Base-by-base conservation (phyloP, 23 red algal genomes). In the Agarophyton chilense region DNA sequence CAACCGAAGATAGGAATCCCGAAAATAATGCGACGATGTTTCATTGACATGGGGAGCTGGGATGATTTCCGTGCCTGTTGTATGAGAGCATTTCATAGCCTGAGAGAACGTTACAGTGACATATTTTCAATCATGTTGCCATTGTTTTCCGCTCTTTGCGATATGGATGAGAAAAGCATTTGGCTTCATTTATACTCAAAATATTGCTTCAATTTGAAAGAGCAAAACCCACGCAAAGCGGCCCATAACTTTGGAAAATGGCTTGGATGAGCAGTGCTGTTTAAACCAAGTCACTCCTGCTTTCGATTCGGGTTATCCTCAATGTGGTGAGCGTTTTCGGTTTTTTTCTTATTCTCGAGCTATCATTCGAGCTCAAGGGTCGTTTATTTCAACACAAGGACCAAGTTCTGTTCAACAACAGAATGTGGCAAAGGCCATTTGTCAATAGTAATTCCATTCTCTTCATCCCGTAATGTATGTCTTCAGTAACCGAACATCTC, bases 41-140 rank as follows among this genome's bases (percentile, higher is more conserved):
- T 86, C 11, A n/a, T n/a, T 19, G 82, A 63, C 58, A 55, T 86
- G 46, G 82, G 82, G 7, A 17, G 72, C 36, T 72, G 60, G 82
- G 82, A 86, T 86, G 64, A 63, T 49, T 86, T 86, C 46, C 51
- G 34, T 46, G 21, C 42, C 19, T 41, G 58, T 25, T 71, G 82
- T 57, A 17, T 86, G 82, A 70, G 64, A 46, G 82, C 41, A 6
- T 86, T 86, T 86, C 36, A 53, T 28, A 63, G 62, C 28, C 34
- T 86, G 22, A 45, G 82, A 57, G 62, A 72, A 24, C 50, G 82
- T n/a, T 57, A 86, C 65, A 33, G 32, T 1, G 82, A 86, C 41
- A 52, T 86, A 32, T 72, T 86, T 36, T 33, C 40, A 9, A 44
- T 71, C 60, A 0, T 86, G n/a, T 86, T 31, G 43, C 58, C 47